phyloP scores from a whole-genome alignment of 2,329 filamentous ascomycete genomes.

The Pyrenophora graminea region DNA sequence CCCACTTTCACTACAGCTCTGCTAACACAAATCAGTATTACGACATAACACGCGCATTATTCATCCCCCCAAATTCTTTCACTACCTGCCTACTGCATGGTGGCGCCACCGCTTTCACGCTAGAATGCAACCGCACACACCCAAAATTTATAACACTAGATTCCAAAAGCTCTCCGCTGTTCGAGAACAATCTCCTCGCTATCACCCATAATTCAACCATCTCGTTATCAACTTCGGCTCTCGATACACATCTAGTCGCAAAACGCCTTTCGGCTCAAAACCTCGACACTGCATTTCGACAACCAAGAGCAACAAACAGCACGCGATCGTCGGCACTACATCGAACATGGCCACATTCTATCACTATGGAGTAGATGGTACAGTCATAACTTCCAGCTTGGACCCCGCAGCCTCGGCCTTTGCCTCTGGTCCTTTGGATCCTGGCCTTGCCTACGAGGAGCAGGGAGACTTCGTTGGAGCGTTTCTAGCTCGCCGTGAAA shows the following conservation, averaged over 20 bases:
- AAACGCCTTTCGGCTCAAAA: background rate
- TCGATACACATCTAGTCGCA: background rate
- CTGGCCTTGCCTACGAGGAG: background rate
- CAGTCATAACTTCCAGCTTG: background rate
- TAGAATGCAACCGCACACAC: background rate
- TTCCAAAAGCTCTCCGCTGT: background rate
- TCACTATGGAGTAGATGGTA: conserved; percentile 3
- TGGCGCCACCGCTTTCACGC: background rate
- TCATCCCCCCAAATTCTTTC: background rate
- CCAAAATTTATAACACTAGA: background rate
- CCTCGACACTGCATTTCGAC: background rate
- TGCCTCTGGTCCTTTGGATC: background rate
- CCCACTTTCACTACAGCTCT: background rate
- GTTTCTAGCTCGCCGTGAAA: conserved; percentile 9
- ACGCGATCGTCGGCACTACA: background rate
- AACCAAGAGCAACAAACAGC: background rate
- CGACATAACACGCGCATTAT: background rate
- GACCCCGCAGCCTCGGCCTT: background rate
- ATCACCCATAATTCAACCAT: background rate
- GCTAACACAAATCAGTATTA: background rate
- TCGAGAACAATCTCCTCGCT: background rate
- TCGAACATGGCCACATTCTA: conserved; percentile 13
- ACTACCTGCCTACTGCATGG: background rate
- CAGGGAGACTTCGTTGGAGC: conserved; percentile 16
- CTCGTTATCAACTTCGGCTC: background rate